Evolutionary conservation across 2,329 filamentous ascomycete genomes (phyloP), one percentile per base, ranked within the genome.

Genomic region (Aspergillus chevalieri): DNA sequence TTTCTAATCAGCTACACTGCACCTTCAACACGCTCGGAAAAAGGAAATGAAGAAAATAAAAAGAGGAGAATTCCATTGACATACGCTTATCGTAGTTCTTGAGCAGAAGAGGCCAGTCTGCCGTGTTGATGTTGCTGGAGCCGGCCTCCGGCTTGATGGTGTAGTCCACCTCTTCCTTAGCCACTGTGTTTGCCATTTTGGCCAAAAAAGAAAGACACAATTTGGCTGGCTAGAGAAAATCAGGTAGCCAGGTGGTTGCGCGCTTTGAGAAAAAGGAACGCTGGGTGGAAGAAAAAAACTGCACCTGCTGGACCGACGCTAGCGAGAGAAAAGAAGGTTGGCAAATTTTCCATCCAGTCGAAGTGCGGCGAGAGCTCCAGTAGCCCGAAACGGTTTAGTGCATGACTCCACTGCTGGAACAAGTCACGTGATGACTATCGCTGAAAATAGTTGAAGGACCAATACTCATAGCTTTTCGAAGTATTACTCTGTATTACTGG

Each of bases 1-100:
- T 21, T 21, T 12, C 8, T 19, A 19, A 41, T 41, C 9, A 41
- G 38, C 38, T 41, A 41, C 38, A 49, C 43, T 22, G 19, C 38
- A 49, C 43, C 49, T 28, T 30, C 34, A 51, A 41, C 33, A 44
- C 24, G 43, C 26, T 41, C 30, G 43, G 33, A 46, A 52, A 19
- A 39, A 47, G 38, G 12, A 22, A 8, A 21, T 14, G 15, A 15
- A n/a, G 34, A 38, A 36, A 8, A n/a, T n/a, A 19, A n/a, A n/a
- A n/a, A 38, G 12, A 38, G n/a, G 17, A 38, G 19, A 41, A 21
- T 19, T 14, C 19, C 38, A 45, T 21, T 52, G 50, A 79, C 86
- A 69, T 81, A 93, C 89, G 78, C 69, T 91, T 88, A 73, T 90
- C 87, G 76, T 94, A 97, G 78, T 96, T 95, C 79, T 95, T 95